Evolutionary conservation across 2,329 filamentous ascomycete species (phyloP), one percentile per base, ranked within the genome.

Genomic region (Tolypocladium endophyticum): DNA sequence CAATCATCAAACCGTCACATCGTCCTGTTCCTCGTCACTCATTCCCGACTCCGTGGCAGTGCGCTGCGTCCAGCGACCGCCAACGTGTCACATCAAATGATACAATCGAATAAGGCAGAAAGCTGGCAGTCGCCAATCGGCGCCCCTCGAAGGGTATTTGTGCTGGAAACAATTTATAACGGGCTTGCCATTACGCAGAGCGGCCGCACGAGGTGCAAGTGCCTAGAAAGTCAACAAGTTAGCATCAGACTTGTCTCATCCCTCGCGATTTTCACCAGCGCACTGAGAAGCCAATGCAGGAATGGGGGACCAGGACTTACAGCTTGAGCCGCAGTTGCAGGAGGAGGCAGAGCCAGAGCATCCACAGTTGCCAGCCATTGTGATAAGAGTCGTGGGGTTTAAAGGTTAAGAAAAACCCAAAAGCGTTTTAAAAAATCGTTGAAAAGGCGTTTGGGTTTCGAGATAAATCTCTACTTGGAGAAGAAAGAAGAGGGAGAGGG

Each of bases 261-360:
- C 20, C 20, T n/a, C 18, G 8, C 18, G 5, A 35, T 35, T 9
- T 35, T 16, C 9, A 14, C n/a, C 43, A 25, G 9, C 14, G 43
- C 43, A 25, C 12, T 14, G 43, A 25, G 38, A 18, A 23, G 39
- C 20, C 18, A 25, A 23, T 23, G 16, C 12, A 7, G n/a, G 12
- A 39, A 47, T n/a, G n/a, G n/a, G 25, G 8, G 23, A 25, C 20
- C 35, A 45, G 50, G 35, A 69, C 72, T 55, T 65, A 73, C 72
- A 73, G 68, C 66, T 67, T 61, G 71, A 68, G 69, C 72, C 72
- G 64, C 72, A 73, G 69, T 68, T 71, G 69, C 72, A 73, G 61
- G 66, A 73, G 60, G 66, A 67, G 61, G 68, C 62, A 61, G 62
- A 64, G 64, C 71, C 69, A 63, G 70, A 72, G 68, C 72, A 73